Percentiles rank a stretch among this genome's conserved stretches.
Evolutionary conservation across 148 eudicot genomes (phyloP).

Genomic region (Nyssa sinensis): DNA sequence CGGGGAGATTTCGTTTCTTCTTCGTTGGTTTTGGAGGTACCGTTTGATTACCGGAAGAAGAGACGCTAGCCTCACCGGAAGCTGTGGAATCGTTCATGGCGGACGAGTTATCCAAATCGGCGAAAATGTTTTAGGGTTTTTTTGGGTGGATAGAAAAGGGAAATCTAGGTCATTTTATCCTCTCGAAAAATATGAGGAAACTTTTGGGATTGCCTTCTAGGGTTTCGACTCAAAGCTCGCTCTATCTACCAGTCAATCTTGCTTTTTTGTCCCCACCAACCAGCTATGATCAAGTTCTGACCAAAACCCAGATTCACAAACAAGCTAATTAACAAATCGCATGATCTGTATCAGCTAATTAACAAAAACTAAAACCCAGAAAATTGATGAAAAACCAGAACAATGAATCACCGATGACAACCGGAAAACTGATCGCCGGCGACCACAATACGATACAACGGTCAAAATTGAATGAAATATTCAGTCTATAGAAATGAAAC

Average conservation of each 20-base stretch:
- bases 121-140: not conserved
- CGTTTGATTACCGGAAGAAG: not conserved
- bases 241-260: not conserved
- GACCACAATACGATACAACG: not conserved
- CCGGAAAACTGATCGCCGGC: not conserved
- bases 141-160: not conserved
- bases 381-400: not conserved
- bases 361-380: not conserved
- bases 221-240: not conserved
- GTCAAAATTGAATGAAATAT: not conserved
- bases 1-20: slow-evolving; percentile 18
- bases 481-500: not conserved
- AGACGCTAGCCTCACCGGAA: not conserved
- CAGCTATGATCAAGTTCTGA: not conserved
- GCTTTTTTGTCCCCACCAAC: not conserved
- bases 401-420: not conserved
- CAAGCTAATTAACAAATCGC: not conserved
- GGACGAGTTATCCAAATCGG: not conserved
- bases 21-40: not conserved
- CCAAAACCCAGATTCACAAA: not conserved
- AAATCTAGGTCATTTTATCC: not conserved
- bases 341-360: not conserved
- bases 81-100: not conserved
- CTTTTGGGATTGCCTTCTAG: not conserved
- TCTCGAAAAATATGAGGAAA: not conserved